These are phyloP conservation scores for Colletotrichum tropicicola DNA, from an alignment of 2,329 filamentous ascomycete genomes.

Conservation along the genomic window DNA sequence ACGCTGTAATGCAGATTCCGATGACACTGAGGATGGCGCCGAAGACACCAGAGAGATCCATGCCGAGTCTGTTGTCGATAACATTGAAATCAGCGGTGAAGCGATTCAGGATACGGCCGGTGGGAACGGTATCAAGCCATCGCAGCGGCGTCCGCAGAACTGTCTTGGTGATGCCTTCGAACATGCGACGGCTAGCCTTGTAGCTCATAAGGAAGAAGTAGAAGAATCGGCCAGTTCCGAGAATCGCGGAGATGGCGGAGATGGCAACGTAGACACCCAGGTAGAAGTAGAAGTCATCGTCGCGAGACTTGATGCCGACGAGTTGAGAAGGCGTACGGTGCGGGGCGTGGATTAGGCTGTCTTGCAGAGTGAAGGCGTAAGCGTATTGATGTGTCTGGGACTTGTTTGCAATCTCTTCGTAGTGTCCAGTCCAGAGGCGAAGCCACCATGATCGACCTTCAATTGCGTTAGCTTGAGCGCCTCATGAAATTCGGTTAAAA, in stretches of 20 bases:
- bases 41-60: conserved; percentile 68
- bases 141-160: conserved; percentile 78
- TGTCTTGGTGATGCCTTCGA: conserved; percentile 71
- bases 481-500: not conserved
- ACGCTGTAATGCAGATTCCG: conserved; percentile 72
- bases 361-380: conserved; percentile 50
- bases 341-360: conserved; percentile 48
- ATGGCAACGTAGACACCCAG: conserved; percentile 73
- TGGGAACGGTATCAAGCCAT: conserved; percentile 82
- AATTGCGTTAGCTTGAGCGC: conserved; percentile 18
- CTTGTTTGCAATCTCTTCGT: conserved; percentile 41
- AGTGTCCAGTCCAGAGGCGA: conserved; percentile 66
- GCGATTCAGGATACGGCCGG: conserved; percentile 80
- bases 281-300: conserved; percentile 66
- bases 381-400: conserved; percentile 29
- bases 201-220: conserved; percentile 73
- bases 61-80: conserved; percentile 73
- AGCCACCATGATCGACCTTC: conserved; percentile 72
- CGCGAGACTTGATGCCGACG: conserved; percentile 34
- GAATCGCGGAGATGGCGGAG: conserved; percentile 62
- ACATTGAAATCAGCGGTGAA: conserved; percentile 82
- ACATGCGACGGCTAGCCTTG: conserved; percentile 73
- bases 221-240: conserved; percentile 71
- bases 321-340: conserved; percentile 43
- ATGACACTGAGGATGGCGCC: conserved; percentile 69